Conservation (phyloP, 768 basidiomycete genomes). For the Pseudohyphozyma bogoriensis region DNA sequence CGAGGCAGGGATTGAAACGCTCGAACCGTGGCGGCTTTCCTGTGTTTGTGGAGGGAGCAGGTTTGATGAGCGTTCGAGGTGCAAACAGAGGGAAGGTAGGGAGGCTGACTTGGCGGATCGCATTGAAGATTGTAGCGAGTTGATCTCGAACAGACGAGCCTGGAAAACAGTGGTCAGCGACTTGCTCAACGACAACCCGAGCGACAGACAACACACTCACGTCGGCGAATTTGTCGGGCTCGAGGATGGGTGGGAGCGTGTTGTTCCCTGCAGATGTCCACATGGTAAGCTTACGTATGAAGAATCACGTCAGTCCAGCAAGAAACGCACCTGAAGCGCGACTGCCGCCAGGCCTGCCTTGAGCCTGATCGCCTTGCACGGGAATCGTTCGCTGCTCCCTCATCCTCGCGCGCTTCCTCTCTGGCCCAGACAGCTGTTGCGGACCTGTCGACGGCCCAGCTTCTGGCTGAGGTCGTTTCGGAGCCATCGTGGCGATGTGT, state of each 20-base stretch:
- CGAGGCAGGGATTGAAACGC: constrained; percentile 86
- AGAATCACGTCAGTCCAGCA: not conserved
- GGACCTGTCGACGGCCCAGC: no score
- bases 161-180: not conserved
- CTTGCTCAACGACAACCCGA: not conserved
- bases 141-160: constrained; percentile 81
- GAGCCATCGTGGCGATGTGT: constrained; percentile 2
- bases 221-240: constrained; percentile 81
- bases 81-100: not conserved
- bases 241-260: constrained; percentile 40
- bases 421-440: constrained; percentile 7
- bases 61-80: not conserved
- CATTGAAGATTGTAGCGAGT: constrained; percentile 80
- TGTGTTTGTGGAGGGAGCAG: not conserved
- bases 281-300: not conserved
- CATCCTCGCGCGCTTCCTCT: constrained; percentile 23
- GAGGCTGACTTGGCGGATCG: constrained; percentile 56
- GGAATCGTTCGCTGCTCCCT: constrained; percentile 15
- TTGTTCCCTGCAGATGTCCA: constrained; percentile 14
- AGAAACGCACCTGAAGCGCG: constrained; percentile 5
- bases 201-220: constrained; percentile 40
- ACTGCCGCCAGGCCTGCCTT: constrained; percentile 3
- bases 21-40: constrained; percentile 29
- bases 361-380: not conserved
- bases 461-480: not conserved